Evolutionary conservation across 495 filamentous ascomycete genomes (phyloP).

Genomic region (Jackrogersella minutella): DNA sequence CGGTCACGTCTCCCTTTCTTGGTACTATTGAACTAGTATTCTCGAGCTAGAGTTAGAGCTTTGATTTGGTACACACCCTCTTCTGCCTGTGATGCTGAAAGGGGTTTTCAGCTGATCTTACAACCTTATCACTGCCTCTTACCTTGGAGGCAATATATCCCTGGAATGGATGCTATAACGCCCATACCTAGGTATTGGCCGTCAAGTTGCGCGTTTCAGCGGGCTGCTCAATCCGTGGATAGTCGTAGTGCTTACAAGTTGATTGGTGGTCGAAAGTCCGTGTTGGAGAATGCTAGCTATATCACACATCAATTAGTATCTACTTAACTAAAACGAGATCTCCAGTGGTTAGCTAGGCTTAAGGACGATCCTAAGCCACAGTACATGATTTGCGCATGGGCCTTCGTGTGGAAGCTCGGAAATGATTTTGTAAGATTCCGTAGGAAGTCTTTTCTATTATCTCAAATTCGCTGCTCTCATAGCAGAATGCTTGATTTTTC

Average conservation of each 20-base stretch:
- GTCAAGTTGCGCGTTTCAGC: background rate
- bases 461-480: background rate
- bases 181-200: too few species aligned
- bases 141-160: background rate
- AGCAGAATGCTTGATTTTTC: background rate
- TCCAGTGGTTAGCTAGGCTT: background rate
- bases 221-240: background rate
- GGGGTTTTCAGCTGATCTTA: slow-evolving; percentile 18
- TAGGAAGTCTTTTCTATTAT: background rate
- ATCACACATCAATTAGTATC: background rate
- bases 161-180: background rate
- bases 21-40: slow-evolving; percentile 1
- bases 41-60: slow-evolving; percentile 10
- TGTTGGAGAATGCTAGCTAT: background rate
- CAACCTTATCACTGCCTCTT: background rate
- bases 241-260: slow-evolving; percentile 8
- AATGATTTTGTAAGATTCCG: background rate
- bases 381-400: slow-evolving; percentile 3
- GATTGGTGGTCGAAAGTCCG: background rate
- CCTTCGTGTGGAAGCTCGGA: background rate
- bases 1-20: slow-evolving; percentile 6
- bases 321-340: background rate
- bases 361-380: background rate
- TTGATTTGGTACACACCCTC: slow-evolving; percentile 7
- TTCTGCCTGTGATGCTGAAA: background rate